phyloP scores from a whole-genome alignment of 208 protist genomes.

The Trypanosoma congolense region DNA sequence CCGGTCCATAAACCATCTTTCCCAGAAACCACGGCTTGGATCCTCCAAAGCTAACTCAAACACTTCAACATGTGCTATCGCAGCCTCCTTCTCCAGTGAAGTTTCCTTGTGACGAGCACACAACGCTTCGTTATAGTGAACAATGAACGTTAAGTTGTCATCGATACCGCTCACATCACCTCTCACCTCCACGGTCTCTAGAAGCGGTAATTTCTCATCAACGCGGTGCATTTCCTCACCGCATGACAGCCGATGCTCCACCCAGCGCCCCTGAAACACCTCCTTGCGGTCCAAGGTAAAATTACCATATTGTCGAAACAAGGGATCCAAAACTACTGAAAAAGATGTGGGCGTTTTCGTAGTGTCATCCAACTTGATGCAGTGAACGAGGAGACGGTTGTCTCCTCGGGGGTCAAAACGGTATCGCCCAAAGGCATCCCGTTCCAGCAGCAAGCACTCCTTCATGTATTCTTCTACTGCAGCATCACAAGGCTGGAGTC shows the following conservation, averaged over 20 bases:
- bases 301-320: conserved; percentile 53
- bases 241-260: conserved; percentile 53
- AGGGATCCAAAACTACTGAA: conserved; percentile 39
- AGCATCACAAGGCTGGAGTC: conserved; percentile 10
- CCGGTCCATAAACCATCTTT: conserved; percentile 71
- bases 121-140: conserved; percentile 66
- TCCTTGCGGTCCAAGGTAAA: conserved; percentile 35
- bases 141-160: conserved; percentile 23
- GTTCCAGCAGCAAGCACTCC: conserved; percentile 71
- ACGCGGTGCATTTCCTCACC: conserved; percentile 62
- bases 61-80: conserved; percentile 56
- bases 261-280: conserved; percentile 64
- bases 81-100: conserved; percentile 45
- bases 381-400: conserved; percentile 64
- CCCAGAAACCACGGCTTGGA: conserved; percentile 47
- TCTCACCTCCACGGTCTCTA: conserved; percentile 41
- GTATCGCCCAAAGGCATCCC: conserved; percentile 72
- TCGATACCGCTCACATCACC: conserved; percentile 13
- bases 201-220: conserved; percentile 33
- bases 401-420: conserved; percentile 77
- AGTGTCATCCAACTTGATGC: conserved; percentile 57
- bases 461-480: conserved; percentile 56
- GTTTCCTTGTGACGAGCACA: conserved; percentile 65
- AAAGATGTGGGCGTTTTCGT: conserved; percentile 52
- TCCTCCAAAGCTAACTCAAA: conserved; percentile 73